These are phyloP conservation scores for Ophiocordyceps polyrhachis-furcata DNA, from an alignment of 2,329 filamentous ascomycete genomes.

Conservation along the genomic window DNA sequence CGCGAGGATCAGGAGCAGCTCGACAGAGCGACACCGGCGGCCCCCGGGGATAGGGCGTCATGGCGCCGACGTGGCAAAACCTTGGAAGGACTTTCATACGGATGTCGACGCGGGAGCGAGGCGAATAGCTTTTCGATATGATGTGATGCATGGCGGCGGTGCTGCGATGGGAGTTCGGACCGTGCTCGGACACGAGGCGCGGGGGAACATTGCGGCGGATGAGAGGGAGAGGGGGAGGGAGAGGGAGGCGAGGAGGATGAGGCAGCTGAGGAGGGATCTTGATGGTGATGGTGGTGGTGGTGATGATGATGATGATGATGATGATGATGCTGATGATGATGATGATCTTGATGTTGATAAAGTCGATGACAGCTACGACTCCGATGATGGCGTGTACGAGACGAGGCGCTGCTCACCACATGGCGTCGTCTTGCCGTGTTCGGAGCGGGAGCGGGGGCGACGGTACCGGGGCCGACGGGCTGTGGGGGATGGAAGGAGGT, in stretches of 20 bases:
- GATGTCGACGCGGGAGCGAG: not conserved
- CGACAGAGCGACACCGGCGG: too few species aligned
- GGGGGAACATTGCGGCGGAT: not conserved
- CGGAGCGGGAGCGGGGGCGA: not conserved
- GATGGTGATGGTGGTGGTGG: too few species aligned
- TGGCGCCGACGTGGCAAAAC: too few species aligned
- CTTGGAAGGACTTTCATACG: too few species aligned
- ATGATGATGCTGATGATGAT: too few species aligned
- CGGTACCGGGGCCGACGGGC: not conserved
- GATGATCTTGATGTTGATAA: not conserved
- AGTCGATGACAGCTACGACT: too few species aligned
- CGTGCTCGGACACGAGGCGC: not conserved
- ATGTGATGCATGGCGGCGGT: not conserved
- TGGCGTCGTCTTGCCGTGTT: too few species aligned
- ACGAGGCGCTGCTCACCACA: too few species aligned
- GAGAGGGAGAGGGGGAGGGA: not conserved
- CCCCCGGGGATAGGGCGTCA: too few species aligned
- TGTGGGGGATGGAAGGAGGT: not conserved
- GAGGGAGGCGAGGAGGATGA: not conserved
- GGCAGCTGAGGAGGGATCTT: not conserved
- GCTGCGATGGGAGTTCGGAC: not conserved
- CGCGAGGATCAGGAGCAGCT: conserved; percentile 1
- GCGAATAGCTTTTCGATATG: not conserved
- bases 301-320: too few species aligned
- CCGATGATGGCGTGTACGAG: too few species aligned